Evolutionary conservation across 169 alveolate species (phyloP).

Genomic region (Plasmodium yoelii): DNA sequence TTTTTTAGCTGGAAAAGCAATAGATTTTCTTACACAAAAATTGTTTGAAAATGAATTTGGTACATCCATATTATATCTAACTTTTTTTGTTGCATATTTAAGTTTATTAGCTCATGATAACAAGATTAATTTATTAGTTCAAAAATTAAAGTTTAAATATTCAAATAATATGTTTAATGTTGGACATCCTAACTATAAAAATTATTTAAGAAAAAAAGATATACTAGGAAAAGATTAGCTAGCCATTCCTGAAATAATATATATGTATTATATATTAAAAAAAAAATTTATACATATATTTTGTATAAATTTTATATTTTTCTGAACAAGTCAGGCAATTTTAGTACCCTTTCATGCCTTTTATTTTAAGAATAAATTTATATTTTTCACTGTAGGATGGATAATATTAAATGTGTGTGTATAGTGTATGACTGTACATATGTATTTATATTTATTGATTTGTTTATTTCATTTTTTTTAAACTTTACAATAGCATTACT

Average conservation of each 20-base stretch:
- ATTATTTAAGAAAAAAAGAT: slow-evolving; percentile 5
- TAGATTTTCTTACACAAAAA: slow-evolving; percentile 66
- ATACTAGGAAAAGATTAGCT: neutral
- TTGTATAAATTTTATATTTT: no score
- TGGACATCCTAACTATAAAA: slow-evolving; percentile 68
- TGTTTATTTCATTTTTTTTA: no score
- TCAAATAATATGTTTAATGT: slow-evolving; percentile 43
- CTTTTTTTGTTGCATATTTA: slow-evolving; percentile 68
- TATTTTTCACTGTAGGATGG: no score
- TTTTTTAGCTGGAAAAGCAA: slow-evolving; percentile 67
- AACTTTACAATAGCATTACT: no score
- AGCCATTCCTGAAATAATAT: neutral
- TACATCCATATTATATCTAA: slow-evolving; percentile 49
- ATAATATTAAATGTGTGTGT: no score
- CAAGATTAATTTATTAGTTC: slow-evolving; percentile 49
- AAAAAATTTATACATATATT: no score
- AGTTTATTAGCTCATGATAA: slow-evolving; percentile 64
- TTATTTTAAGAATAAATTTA: no score
- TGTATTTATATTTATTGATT: no score
- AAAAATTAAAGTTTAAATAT: slow-evolving; percentile 45
- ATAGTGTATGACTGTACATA: no score
- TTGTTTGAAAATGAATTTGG: slow-evolving; percentile 73
- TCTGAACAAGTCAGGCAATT: no score
- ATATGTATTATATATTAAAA: neutral
- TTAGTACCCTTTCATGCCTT: no score